These are phyloP conservation scores for Candida easanensis DNA, from an alignment of 805 yeast species.

Conservation along the genomic window DNA sequence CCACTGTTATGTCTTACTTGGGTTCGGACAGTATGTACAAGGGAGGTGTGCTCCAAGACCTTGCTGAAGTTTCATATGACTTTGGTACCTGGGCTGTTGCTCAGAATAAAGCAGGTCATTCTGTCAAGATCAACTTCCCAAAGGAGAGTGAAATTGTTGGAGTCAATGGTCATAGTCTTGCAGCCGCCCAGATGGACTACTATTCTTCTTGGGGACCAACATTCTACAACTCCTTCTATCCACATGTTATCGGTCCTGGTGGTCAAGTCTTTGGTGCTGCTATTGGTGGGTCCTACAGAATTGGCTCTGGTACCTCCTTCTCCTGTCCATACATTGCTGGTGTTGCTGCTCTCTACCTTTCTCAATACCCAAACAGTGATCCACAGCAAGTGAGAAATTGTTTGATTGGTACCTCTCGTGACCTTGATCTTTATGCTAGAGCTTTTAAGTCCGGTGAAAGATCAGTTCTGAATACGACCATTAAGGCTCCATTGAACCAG, in stretches of 20 bases:
- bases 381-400: constrained; percentile 4
- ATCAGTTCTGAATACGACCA: neutral
- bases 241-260: constrained; percentile 19
- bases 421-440: too few relatives aligned
- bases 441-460: neutral
- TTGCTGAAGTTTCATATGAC: constrained; percentile 8
- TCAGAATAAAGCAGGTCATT: constrained; percentile 8
- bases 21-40: neutral
- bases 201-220: constrained; percentile 22
- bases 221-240: constrained; percentile 16
- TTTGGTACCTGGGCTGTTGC: constrained; percentile 12
- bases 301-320: constrained; percentile 18
- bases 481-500: constrained; percentile 13
- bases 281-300: constrained; percentile 8
- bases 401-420: constrained; percentile 8
- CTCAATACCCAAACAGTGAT: constrained; percentile 3
- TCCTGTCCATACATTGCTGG: constrained; percentile 20
- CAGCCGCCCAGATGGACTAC: constrained; percentile 15
- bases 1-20: constrained; percentile 1
- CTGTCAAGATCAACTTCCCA: constrained; percentile 6
- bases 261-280: constrained; percentile 18
- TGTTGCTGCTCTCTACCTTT: constrained; percentile 13
- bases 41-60: neutral
- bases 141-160: neutral
- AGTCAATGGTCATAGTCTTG: neutral